Percentiles rank a stretch among this genome's conserved stretches.
Conservation (phyloP, 805 yeast genomes). For the Candida xyloterini region DNA sequence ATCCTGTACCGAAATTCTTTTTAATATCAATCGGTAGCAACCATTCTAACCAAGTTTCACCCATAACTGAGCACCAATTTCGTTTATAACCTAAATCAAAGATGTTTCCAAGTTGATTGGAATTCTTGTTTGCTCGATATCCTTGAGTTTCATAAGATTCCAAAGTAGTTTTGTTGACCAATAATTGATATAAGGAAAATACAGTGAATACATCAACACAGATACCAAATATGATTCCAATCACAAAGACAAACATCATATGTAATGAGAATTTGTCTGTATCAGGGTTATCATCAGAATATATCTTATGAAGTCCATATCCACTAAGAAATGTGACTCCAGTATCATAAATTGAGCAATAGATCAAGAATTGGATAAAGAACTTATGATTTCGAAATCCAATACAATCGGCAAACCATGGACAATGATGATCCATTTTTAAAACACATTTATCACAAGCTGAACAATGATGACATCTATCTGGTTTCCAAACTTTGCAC, state of each 20-base stretch:
- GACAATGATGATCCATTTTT: conserved; percentile 64
- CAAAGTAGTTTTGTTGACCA: conserved; percentile 72
- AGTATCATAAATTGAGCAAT: conserved; percentile 47
- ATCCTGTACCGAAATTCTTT: conserved; percentile 39
- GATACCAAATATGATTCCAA: conserved; percentile 50
- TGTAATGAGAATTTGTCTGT: conserved; percentile 49
- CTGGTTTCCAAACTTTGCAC: conserved; percentile 59
- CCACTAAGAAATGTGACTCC: conserved; percentile 41
- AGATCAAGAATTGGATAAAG: conserved; percentile 70
- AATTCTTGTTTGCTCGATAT: conserved; percentile 39
- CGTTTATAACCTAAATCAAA: conserved; percentile 65
- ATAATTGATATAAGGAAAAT: conserved; percentile 57
- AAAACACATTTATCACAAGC: conserved; percentile 45
- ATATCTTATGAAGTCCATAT: conserved; percentile 46
- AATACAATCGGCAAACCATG: conserved; percentile 90
- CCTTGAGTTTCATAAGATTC: conserved; percentile 64
- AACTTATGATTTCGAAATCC: conserved; percentile 79
- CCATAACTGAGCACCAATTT: conserved; percentile 78
- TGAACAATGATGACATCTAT: conserved; percentile 57
- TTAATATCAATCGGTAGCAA: conserved; percentile 48
- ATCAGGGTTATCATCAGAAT: conserved; percentile 28
- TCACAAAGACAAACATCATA: conserved; percentile 56
- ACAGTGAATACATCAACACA: conserved; percentile 56
- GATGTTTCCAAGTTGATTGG: conserved; percentile 56
- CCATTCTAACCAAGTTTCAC: conserved; percentile 65